Conservation (phyloP, 768 basidiomycete species). For the Boletus sp. region DNA sequence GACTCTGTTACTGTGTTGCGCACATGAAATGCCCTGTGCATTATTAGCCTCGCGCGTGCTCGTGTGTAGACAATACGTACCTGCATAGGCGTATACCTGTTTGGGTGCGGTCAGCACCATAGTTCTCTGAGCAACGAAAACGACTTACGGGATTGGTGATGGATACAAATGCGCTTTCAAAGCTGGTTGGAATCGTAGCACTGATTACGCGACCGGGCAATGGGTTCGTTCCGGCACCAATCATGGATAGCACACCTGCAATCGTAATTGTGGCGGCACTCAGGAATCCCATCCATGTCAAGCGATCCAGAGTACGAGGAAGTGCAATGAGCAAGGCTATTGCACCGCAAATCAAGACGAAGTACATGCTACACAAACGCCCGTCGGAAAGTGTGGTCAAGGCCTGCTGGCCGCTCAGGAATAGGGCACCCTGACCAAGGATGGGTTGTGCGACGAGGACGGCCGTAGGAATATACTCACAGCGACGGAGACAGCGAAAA, state of each 20-base stretch:
- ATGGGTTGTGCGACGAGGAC: not conserved
- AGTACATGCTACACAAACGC: conserved; percentile 45
- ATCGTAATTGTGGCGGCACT: conserved; percentile 43
- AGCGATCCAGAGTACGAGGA: conserved; percentile 26
- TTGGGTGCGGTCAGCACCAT: not conserved
- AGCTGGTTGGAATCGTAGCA: conserved; percentile 39
- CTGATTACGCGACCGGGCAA: conserved; percentile 30
- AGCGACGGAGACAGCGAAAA: conserved; percentile 1
- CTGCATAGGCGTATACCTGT: conserved; percentile 6
- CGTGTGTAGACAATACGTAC: conserved; percentile 1
- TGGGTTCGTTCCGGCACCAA: conserved; percentile 48
- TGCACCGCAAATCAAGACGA: conserved; percentile 46
- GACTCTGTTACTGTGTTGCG: not conserved
- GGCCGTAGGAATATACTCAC: not conserved
- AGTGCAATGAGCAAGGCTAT: conserved; percentile 5
- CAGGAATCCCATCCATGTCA: conserved; percentile 43
- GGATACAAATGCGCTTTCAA: conserved; percentile 33
- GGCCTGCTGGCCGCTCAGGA: conserved; percentile 54
- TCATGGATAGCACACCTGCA: conserved; percentile 50
- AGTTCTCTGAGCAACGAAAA: not conserved
- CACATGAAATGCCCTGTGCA: conserved; percentile 52
- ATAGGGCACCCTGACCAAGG: not conserved
- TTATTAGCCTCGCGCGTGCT: not conserved
- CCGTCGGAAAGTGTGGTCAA: conserved; percentile 47
- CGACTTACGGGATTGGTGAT: conserved; percentile 4